phyloP scores from a whole-genome alignment of 2,329 filamentous ascomycete species.

The Curvularia hawaiiensis region DNA sequence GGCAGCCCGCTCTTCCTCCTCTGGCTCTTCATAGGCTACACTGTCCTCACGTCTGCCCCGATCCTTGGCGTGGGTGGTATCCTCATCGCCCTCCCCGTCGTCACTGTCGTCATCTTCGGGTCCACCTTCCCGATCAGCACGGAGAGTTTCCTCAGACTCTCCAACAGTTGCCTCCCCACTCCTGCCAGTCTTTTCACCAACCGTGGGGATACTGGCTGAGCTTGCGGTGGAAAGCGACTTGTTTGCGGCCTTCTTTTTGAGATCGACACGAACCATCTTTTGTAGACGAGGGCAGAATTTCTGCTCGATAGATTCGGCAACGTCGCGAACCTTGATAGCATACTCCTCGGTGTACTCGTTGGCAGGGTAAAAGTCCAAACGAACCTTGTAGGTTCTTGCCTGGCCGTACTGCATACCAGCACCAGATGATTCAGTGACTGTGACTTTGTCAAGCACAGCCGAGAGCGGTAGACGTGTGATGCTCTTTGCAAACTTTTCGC shows the following conservation, averaged over 20 bases:
- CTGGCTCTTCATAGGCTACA: conserved; percentile 88
- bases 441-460: conserved; percentile 80
- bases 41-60: conserved; percentile 78
- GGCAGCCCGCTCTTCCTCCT: conserved; percentile 85
- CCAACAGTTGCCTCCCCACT: conserved; percentile 57
- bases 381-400: conserved; percentile 84
- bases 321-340: conserved; percentile 77
- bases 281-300: conserved; percentile 77
- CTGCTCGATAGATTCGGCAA: conserved; percentile 78
- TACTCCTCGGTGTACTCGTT: conserved; percentile 86
- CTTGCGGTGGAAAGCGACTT: conserved; percentile 57
- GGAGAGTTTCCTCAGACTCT: conserved; percentile 37
- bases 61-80: conserved; percentile 71
- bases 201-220: conserved; percentile 72
- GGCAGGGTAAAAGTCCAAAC: conserved; percentile 81
- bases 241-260: conserved; percentile 75
- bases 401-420: conserved; percentile 69
- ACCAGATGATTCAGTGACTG: conserved; percentile 79
- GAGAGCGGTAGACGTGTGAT: conserved; percentile 86
- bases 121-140: conserved; percentile 52
- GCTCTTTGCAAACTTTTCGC: conserved; percentile 84
- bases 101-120: conserved; percentile 79
- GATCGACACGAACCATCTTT: conserved; percentile 72
- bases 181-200: conserved; percentile 67
- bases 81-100: conserved; percentile 60